A percentile compares a stretch with the other conserved stretches of the same genome.
Conservation (phyloP, 129 eudicot species). For the Arctium minus region DNA sequence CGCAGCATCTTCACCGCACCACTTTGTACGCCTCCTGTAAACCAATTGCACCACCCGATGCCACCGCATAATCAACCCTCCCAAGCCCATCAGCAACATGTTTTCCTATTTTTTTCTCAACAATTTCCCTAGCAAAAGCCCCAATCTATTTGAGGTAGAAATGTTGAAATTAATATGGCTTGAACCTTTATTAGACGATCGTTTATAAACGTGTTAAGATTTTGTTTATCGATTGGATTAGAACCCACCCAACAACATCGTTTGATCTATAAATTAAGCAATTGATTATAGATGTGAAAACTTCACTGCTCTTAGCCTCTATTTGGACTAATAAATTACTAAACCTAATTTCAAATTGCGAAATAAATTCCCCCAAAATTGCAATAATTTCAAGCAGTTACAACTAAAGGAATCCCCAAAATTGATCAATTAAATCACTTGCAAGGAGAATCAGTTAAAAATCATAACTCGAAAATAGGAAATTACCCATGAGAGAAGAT, state of each 20-base stretch:
- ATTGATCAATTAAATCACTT: neutral
- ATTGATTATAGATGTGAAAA: neutral
- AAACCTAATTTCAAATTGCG: neutral
- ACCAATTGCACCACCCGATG: too few relatives aligned
- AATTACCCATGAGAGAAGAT: slow-evolving; percentile 69
- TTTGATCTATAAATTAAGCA: neutral
- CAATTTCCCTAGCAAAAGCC: neutral
- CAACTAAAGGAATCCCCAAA: neutral
- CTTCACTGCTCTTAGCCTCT: neutral
- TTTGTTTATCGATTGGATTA: neutral
- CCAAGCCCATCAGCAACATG: too few relatives aligned
- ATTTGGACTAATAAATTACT: neutral
- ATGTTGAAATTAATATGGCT: neutral
- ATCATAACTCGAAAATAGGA: neutral
- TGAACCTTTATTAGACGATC: neutral
- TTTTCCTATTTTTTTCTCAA: too few relatives aligned
- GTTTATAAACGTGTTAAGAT: neutral
- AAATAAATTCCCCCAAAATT: neutral
- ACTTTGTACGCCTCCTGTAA: too few relatives aligned
- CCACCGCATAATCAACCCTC: too few relatives aligned
- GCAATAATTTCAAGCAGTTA: neutral
- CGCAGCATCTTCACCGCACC: too few relatives aligned
- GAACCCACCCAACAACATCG: neutral
- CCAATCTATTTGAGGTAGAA: neutral
- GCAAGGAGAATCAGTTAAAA: neutral